Conservation (phyloP, 441 rosid genomes). For the Populus tomentosa region DNA sequence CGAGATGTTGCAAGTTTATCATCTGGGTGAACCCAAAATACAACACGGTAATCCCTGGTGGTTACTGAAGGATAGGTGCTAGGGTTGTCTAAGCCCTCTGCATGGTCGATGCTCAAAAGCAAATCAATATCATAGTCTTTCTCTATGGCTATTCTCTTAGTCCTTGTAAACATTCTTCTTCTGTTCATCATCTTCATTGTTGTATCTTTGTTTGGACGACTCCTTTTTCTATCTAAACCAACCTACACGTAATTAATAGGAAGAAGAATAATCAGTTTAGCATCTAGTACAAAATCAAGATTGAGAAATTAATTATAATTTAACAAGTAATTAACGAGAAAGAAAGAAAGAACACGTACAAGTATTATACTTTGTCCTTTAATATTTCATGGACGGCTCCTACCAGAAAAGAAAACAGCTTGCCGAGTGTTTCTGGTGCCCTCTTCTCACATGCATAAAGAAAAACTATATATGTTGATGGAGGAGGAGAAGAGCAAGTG, state of each 20-base stretch:
- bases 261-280: background rate
- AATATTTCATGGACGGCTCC: background rate
- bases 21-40: slow-evolving; percentile 10
- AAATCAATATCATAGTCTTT: background rate
- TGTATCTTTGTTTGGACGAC: background rate
- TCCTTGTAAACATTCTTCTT: background rate
- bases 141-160: background rate
- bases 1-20: background rate
- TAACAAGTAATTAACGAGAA: background rate
- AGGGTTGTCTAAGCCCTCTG: slow-evolving; percentile 17
- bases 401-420: background rate
- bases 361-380: too few species aligned
- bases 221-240: background rate
- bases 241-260: background rate
- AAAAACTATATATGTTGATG: too few species aligned
- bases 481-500: too few species aligned
- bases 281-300: background rate
- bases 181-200: background rate
- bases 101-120: background rate
- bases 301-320: too few species aligned
- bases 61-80: background rate
- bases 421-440: background rate
- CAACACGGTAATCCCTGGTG: background rate
- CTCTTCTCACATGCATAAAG: too few species aligned
- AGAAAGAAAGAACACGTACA: too few species aligned